Base-by-base conservation (phyloP, 345 rosid genomes). In the Eucalyptus dawsonii region DNA sequence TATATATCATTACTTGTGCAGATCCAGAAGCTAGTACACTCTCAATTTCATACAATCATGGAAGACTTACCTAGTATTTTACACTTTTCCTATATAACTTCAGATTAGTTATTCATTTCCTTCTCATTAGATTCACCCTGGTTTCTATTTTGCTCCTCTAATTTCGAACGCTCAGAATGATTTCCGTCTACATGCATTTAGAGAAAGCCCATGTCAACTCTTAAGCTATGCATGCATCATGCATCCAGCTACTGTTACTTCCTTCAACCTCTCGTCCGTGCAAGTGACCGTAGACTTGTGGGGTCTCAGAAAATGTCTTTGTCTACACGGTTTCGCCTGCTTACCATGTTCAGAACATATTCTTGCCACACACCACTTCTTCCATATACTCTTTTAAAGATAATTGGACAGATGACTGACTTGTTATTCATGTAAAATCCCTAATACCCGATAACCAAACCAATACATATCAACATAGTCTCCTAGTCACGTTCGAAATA, bases 1-100 rank as follows among this genome's bases (percentile, higher is more conserved):
- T 93, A 90, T 95, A 94, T 87, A 94, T 92, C 92, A 92, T 98
- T 92, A 98, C 88, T 89, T 97, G 97, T 65, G 96, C 94, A 90
- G 98, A 95, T 45, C 97, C 99, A 86, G 98, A 94, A 81, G 96
- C 97, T 90, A 96, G 89, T 34, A 86, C 91, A 34, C 45, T 19
- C 14, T 19, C 81, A 19, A 72, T 19, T 19, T 24, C 81, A 51
- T 51, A 51, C 45, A 72, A 72, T 37, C 81, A 72, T 37, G 7
- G 45, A 37, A 72, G 45, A 19, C 81, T 69, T 8, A 19, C 81
- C 27, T 72, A 72, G 25, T 37, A 37, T 72, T 72, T 72, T 10
- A 10, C 45, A 72, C 25, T 72, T 72, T 19, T 37, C 81, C 45
- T 72, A 72, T 34, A 72, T 19, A 34, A 72, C 25, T 37, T 72